phyloP scores from a whole-genome alignment of 768 basidiomycete genomes.

The Tylopilus subfusipes region DNA sequence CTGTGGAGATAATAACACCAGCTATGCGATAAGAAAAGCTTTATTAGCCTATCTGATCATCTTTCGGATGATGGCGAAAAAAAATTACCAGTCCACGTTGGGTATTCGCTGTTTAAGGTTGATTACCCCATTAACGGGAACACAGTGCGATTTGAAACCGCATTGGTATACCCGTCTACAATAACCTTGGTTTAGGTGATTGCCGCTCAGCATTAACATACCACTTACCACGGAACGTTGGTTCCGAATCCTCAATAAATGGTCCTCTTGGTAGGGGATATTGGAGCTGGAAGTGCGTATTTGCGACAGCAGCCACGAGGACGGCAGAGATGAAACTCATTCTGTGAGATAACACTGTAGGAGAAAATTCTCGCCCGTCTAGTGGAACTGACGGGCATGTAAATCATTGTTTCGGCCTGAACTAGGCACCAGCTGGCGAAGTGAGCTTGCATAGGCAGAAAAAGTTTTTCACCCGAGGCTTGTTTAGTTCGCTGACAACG shows the following conservation, averaged over 20 bases:
- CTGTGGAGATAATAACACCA: slow-evolving; percentile 52
- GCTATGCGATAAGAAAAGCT: slow-evolving; percentile 34
- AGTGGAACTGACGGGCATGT: too few relatives aligned
- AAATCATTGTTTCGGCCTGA: too few relatives aligned
- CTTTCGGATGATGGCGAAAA: background rate
- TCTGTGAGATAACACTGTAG: background rate
- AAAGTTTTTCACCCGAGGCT: too few relatives aligned
- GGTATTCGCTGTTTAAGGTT: slow-evolving; percentile 62
- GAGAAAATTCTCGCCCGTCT: background rate
- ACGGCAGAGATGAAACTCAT: slow-evolving; percentile 33
- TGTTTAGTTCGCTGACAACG: too few relatives aligned
- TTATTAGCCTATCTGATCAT: slow-evolving; percentile 1
- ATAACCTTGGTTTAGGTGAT: background rate
- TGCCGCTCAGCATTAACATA: background rate
- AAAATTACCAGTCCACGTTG: slow-evolving; percentile 49
- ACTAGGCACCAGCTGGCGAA: too few relatives aligned
- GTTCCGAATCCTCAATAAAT: slow-evolving; percentile 59
- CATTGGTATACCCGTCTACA: slow-evolving; percentile 59
- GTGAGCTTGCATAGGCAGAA: too few relatives aligned
- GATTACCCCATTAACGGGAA: slow-evolving; percentile 73
- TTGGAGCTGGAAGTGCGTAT: slow-evolving; percentile 78
- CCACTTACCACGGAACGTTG: slow-evolving; percentile 62
- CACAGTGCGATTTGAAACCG: slow-evolving; percentile 52
- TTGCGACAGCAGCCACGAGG: slow-evolving; percentile 40
- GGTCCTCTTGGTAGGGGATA: slow-evolving; percentile 70